Base-by-base conservation (phyloP, 179 eudicot species). In the Patellifolia procumbens region DNA sequence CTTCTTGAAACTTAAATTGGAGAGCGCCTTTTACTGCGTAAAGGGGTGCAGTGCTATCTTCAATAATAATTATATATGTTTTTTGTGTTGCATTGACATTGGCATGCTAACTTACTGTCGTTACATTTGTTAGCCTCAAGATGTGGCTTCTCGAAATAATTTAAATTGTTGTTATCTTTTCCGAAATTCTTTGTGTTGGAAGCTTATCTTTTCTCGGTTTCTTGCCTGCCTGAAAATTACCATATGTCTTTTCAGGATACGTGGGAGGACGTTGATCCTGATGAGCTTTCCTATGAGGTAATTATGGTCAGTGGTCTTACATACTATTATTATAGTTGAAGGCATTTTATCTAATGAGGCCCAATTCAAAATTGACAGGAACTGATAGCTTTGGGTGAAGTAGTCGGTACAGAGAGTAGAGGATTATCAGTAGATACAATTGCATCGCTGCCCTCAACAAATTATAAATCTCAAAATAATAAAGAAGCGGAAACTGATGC, bases 261-360 rank as follows among this genome's bases (percentile, higher is more conserved):
- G 24, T 95, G 97, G 98, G 97, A 91, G 79, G 99, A 93, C 71
- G 95, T 91, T 82, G 98, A 95, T 80, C 98, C 98, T 5, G 98
- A 95, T 83, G 98, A 95, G 79, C 83, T 95, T 69, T 95, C 97
- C 32, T 95, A 95, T 43, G 99, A 95, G 91, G 99, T 95, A 93
- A 82, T 52, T 76, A 51, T 9, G 55, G 24, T 82, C 56, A 55
- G 42, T 5, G 39, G n/a, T 82, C 59, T 49, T 45, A 55, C 24
- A 70, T 67, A 62, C 61, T 68, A 46, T 5, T 31, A 15, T 66
- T 72, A 17, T 45, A 31, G 28, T 2, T 55, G 39, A 46, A 48
- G 53, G 34, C 24, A 67, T 67, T 43, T 8, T 2, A 65, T 6
- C 20, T 80, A 26, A 80, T 78, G 70, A 15, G 35, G 31, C 61